phyloP scores from a whole-genome alignment of 2,329 filamentous ascomycete genomes.

The Sclerotinia minor region DNA sequence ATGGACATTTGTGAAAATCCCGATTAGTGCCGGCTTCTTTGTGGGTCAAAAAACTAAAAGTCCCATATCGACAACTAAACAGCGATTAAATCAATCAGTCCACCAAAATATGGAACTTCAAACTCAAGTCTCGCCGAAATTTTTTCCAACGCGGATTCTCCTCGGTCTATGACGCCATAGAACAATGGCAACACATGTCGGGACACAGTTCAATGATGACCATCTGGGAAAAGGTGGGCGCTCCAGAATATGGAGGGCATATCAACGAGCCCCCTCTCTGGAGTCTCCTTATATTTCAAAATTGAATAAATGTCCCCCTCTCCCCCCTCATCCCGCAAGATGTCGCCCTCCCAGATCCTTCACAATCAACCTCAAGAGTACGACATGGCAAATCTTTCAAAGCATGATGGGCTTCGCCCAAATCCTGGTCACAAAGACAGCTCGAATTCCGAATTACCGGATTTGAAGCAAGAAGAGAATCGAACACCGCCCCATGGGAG shows the following conservation, averaged over 20 bases:
- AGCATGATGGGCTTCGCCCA: constrained; percentile 12
- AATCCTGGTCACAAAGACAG: neutral
- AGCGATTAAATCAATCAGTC: constrained; percentile 14
- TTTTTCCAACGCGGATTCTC: constrained; percentile 29
- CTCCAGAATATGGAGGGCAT: constrained; percentile 10
- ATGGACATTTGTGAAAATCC: neutral
- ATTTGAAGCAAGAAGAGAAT: constrained; percentile 31
- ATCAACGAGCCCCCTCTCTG: constrained; percentile 8
- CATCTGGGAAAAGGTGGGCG: constrained; percentile 18
- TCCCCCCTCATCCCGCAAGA: constrained; percentile 1
- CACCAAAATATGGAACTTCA: constrained; percentile 23
- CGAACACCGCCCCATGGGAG: constrained; percentile 38
- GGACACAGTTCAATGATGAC: constrained; percentile 16
- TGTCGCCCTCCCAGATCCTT: neutral
- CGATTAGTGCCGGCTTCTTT: constrained; percentile 25
- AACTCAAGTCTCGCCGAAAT: constrained; percentile 27
- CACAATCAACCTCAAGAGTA: neutral
- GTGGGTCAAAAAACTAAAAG: constrained; percentile 17
- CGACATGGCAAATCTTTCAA: constrained; percentile 14
- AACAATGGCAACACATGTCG: constrained; percentile 21
- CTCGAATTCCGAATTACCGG: constrained; percentile 10
- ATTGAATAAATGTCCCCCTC: constrained; percentile 25
- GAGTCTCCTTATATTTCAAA: constrained; percentile 23
- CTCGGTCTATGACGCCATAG: constrained; percentile 34
- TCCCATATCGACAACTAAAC: constrained; percentile 14